Conservation (phyloP, 108 stramenopile genomes). For the Conticribra weissflogii region DNA sequence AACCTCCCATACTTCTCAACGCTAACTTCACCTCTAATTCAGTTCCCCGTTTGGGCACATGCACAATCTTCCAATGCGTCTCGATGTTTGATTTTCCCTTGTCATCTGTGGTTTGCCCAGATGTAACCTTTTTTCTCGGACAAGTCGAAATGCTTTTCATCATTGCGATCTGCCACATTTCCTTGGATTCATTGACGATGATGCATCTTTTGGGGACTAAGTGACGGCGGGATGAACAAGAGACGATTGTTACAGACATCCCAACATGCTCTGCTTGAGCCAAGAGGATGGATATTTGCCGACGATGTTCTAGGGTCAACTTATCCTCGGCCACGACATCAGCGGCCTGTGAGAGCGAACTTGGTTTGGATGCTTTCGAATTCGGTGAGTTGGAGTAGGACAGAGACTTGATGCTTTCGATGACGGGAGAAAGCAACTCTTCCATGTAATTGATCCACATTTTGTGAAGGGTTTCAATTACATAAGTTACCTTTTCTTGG, state of each 20-base stretch:
- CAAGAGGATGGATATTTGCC: slow-evolving; percentile 12
- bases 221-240: slow-evolving; percentile 44
- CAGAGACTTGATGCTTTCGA: not conserved
- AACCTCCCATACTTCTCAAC: not conserved
- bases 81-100: not conserved
- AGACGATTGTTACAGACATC: slow-evolving; percentile 33
- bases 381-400: not conserved
- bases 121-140: slow-evolving; percentile 1
- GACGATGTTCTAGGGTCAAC: slow-evolving; percentile 8
- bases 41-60: slow-evolving; percentile 39
- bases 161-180: slow-evolving; percentile 36
- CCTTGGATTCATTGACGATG: slow-evolving; percentile 39
- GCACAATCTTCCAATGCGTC: slow-evolving; percentile 29
- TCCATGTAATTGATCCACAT: slow-evolving; percentile 45
- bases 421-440: slow-evolving; percentile 15
- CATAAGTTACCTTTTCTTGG: slow-evolving; percentile 3
- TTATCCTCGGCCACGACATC: too few species aligned
- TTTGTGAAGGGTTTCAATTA: slow-evolving; percentile 36
- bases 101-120: not conserved
- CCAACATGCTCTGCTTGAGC: slow-evolving; percentile 41
- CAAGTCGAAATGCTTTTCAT: not conserved
- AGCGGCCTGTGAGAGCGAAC: not conserved
- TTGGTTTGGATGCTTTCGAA: not conserved
- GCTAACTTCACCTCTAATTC: slow-evolving; percentile 31
- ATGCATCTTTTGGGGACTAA: slow-evolving; percentile 23